Percentiles rank a stretch among this genome's conserved stretches.
These are phyloP conservation scores for Mycena crocata DNA, from an alignment of 768 basidiomycete species.

Conservation along the genomic window DNA sequence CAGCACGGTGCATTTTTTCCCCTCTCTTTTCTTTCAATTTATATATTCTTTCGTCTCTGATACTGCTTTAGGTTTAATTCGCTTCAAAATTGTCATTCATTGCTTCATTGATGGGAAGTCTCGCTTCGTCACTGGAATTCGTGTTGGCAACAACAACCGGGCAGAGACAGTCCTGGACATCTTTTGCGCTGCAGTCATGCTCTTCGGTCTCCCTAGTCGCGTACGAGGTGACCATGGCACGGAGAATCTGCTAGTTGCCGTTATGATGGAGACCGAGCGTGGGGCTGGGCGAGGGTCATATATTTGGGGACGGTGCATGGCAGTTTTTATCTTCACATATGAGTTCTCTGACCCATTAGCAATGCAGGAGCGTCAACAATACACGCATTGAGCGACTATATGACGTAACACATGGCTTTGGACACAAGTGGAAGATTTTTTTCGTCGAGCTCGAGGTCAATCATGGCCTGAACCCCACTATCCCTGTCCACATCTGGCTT, in stretches of 20 bases:
- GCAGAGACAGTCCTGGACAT: not conserved
- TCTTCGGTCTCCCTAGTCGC: not conserved
- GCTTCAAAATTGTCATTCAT: too few relatives aligned
- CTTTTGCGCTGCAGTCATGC: not conserved
- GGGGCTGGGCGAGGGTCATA: slow-evolving; percentile 46
- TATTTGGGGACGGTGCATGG: slow-evolving; percentile 49
- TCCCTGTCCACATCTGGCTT: slow-evolving; percentile 55
- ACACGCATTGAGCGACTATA: slow-evolving; percentile 52
- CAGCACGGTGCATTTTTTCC: too few relatives aligned
- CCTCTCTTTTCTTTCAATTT: too few relatives aligned
- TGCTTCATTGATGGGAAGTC: slow-evolving; percentile 37
- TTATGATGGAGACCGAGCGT: slow-evolving; percentile 39
- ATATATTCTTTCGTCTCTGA: too few relatives aligned
- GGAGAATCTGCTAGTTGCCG: slow-evolving; percentile 47
- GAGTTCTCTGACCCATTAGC: not conserved
- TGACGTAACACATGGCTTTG: slow-evolving; percentile 50
- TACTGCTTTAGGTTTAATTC: not conserved
- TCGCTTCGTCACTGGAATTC: not conserved
- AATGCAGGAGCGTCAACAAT: slow-evolving; percentile 56
- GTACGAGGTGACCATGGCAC: slow-evolving; percentile 45
- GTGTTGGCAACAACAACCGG: slow-evolving; percentile 8
- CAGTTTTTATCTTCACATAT: not conserved
- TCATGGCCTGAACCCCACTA: slow-evolving; percentile 41
- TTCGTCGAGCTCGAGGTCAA: slow-evolving; percentile 48
- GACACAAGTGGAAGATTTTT: slow-evolving; percentile 52